Base-by-base conservation (phyloP, 2,329 filamentous ascomycete species). In the Penicillium sp. region DNA sequence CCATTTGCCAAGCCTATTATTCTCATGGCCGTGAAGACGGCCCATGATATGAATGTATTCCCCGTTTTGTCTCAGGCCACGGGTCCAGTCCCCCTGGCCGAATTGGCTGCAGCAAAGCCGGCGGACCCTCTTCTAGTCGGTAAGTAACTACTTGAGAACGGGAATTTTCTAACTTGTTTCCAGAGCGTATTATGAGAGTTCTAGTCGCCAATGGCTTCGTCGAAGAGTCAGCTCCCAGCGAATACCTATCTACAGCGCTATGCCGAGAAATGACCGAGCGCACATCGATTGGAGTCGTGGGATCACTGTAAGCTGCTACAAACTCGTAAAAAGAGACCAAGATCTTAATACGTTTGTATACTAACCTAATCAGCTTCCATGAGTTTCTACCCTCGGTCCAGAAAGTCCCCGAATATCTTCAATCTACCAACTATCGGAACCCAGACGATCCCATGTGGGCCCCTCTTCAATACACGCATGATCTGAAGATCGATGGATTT, bases 181-280 rank as follows among this genome's bases (percentile, higher is more conserved):
- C 31, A 66, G 63, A 64, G 34, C 62, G 63, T 1, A 64, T 65
- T 5, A 58, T 66, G 62, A 59, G 64, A 25, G 46, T 65, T 23
- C 44, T 65, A 8, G 55, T 61, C 9, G 40, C 54, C 42, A 56
- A 57, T 45, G 63, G 47, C 3, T 61, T 65, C 25, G 59, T 47
- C 1, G 39, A 52, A 25, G 62, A 65, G 42, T 46, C 52, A 1
- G 41, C 42, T 10, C 60, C 55, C 2, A 39, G 52, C 10, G 13
- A 60, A 38, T 65, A 65, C 27, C 32, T 57, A 0, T 55, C 63
- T 7, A 65, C 61, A 5, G 52, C 52, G 1, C 34, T 61, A 31
- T 56, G 55, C 10, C 58, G 55, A 21, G 50, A 65, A 40, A 60
- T 65, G 60, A 60, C 56, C 13, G 27, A 59, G 35, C 50, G 58